Base-by-base conservation (phyloP, 352 stramenopile species). In the Plasmopara viticola region DNA sequence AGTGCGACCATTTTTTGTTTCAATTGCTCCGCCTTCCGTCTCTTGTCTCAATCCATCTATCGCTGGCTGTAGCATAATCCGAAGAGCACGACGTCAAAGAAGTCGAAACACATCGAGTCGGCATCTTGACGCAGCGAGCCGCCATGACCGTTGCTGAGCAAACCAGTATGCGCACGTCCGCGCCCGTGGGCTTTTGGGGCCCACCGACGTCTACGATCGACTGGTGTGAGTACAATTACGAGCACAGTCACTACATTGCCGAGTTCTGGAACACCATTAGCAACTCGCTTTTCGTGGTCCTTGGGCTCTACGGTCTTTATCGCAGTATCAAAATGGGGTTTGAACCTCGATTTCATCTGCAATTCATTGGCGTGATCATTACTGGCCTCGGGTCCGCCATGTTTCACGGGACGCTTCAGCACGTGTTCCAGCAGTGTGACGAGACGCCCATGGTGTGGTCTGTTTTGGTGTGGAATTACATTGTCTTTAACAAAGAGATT, bases 251-350 rank as follows among this genome's bases (percentile, higher is more conserved):
- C 54, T 92, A 87, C 58, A 57, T 94, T 29, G 84, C 84, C 54
- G 84, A 94, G 74, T 90, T 87, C 61, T 91, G 82, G 79, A 94
- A 94, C 60, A 90, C 81, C 7, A 35, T 87, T 43, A 90, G 78
- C 69, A 90, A 88, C 43, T 57, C 87, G 49, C 60, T 86, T 5
- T 91, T 91, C 53, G 66, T 91, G 12, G 13, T 90, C 8, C 62
- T 87, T 13, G 79, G 82, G 3, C 66, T 87, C 46, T 90, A 89
- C 37, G 84, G 82, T 0, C 64, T 94, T 18, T 59, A 53, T 28
- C 78, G 74, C 7, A 72, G 63, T 14, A 58, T 86, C 38, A 72
- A 73, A 30, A 54, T 83, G 58, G 68, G 66, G 41, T 86, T 90
- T 31, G 81, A 92, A 60, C 74, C 65, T 41, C 74, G 79, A 28